A percentile compares a stretch with the other conserved stretches of the same genome.
phyloP scores from a whole-genome alignment of 805 yeast species.

The Hanseniaspora vineae region DNA sequence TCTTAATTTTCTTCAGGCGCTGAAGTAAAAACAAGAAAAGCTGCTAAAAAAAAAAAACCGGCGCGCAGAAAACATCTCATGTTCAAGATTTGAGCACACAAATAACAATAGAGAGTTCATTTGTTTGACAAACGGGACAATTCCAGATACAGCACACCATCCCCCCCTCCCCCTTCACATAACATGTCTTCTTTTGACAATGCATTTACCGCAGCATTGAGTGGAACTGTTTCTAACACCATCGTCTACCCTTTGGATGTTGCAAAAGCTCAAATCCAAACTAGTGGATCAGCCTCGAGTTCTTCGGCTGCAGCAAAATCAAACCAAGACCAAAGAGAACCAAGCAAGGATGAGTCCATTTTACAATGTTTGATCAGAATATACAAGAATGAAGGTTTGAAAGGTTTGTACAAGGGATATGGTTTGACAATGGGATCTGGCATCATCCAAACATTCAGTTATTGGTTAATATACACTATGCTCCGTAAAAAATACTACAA shows the following conservation, averaged over 20 bases:
- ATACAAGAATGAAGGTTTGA: constrained; percentile 41
- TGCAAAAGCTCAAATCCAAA: constrained; percentile 63
- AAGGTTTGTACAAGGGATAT: constrained; percentile 64
- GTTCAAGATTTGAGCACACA: no score
- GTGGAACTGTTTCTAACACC: constrained; percentile 68
- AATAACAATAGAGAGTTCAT: no score
- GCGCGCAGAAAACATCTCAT: no score
- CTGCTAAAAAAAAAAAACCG: no score
- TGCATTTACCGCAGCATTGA: constrained; percentile 73
- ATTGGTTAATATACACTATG: constrained; percentile 78
- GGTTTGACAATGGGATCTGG: constrained; percentile 54
- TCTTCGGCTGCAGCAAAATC: background rate
- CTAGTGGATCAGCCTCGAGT: constrained; percentile 15
- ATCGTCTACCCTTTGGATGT: constrained; percentile 73
- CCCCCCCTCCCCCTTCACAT: no score
- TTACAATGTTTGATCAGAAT: constrained; percentile 51
- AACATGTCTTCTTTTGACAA: constrained; percentile 52
- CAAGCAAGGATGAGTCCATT: constrained; percentile 34
- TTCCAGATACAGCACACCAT: no score
- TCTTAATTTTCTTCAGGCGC: no score
- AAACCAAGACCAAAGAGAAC: background rate
- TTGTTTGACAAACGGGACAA: no score
- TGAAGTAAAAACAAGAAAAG: no score
- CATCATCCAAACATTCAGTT: constrained; percentile 68
- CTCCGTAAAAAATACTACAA: constrained; percentile 42